Conservation (phyloP, 2,329 filamentous ascomycete genomes). For the Fonsecaea erecta region DNA sequence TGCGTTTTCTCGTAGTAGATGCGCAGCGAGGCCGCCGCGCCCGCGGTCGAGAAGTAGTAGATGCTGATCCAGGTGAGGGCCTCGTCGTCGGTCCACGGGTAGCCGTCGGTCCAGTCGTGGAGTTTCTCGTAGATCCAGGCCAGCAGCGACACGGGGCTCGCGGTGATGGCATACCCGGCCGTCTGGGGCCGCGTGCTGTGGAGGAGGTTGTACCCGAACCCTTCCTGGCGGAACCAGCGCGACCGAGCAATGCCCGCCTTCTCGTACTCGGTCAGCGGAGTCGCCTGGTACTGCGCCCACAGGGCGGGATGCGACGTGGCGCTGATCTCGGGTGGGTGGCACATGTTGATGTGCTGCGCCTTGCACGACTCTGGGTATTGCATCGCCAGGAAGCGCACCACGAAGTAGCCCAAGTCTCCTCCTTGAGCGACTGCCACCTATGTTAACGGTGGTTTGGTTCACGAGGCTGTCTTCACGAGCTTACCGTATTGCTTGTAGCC, state of each 20-base stretch:
- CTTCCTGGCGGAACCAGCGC: constrained; percentile 56
- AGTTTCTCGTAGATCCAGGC: constrained; percentile 84
- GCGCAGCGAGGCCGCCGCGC: constrained; percentile 67
- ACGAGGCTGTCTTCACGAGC: background rate
- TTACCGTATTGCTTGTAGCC: constrained; percentile 64
- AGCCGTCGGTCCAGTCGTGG: constrained; percentile 74
- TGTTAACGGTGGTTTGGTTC: background rate
- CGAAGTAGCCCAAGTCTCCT: constrained; percentile 70
- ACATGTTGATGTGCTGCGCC: constrained; percentile 67
- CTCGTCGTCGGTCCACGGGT: constrained; percentile 76
- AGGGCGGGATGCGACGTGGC: constrained; percentile 60
- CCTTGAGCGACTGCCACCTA: constrained; percentile 55
- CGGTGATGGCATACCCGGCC: constrained; percentile 68
- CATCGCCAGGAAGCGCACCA: constrained; percentile 65
- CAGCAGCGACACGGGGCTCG: constrained; percentile 71
- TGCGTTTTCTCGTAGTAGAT: constrained; percentile 73
- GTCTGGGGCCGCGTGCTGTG: constrained; percentile 74
- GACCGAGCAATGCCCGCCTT: constrained; percentile 57
- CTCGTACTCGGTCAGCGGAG: constrained; percentile 59
- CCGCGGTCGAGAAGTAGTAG: constrained; percentile 72
- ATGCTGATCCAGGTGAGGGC: constrained; percentile 74
- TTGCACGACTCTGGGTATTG: constrained; percentile 61
- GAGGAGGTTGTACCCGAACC: constrained; percentile 39
- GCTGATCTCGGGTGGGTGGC: constrained; percentile 54
- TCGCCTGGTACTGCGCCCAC: constrained; percentile 58